A percentile compares a stretch with the other conserved stretches of the same genome.
phyloP scores from a whole-genome alignment of 2,329 filamentous ascomycete genomes.

The Fusarium nematophilum region DNA sequence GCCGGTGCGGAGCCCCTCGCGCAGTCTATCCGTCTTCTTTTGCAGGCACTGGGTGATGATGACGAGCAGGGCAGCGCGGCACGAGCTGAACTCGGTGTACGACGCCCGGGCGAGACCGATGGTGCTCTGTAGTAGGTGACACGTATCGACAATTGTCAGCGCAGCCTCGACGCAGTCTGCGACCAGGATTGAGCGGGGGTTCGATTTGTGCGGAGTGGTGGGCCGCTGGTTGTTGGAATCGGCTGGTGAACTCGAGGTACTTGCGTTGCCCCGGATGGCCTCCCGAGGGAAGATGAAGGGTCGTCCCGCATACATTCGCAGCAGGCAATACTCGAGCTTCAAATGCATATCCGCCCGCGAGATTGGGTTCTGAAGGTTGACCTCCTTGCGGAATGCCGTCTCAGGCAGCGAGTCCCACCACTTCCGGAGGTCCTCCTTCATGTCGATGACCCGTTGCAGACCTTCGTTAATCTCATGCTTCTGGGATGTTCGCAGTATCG shows the following conservation, averaged over 20 bases:
- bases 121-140: conserved; percentile 60
- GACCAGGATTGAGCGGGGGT: conserved; percentile 55
- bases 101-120: conserved; percentile 65
- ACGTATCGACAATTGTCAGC: conserved; percentile 61
- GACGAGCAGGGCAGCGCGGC: conserved; percentile 64
- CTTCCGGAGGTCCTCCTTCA: conserved; percentile 50
- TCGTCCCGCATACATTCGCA: conserved; percentile 64
- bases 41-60: conserved; percentile 54
- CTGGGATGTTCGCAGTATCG: conserved; percentile 48
- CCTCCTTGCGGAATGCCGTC: conserved; percentile 50
- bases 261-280: conserved; percentile 41
- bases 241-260: conserved; percentile 46
- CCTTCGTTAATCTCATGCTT: conserved; percentile 48
- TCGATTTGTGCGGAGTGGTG: conserved; percentile 44
- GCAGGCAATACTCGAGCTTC: conserved; percentile 63
- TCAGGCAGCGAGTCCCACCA: conserved; percentile 54
- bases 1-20: conserved; percentile 59
- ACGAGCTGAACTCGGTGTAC: conserved; percentile 67
- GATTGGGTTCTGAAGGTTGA: conserved; percentile 52
- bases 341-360: conserved; percentile 63
- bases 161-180: conserved; percentile 65
- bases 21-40: conserved; percentile 53
- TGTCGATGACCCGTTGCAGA: conserved; percentile 49
- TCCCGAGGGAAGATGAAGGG: conserved; percentile 60
- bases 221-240: conserved; percentile 44